These are phyloP conservation scores for Arctium minus DNA, from an alignment of 129 eudicot species.

Conservation along the genomic window DNA sequence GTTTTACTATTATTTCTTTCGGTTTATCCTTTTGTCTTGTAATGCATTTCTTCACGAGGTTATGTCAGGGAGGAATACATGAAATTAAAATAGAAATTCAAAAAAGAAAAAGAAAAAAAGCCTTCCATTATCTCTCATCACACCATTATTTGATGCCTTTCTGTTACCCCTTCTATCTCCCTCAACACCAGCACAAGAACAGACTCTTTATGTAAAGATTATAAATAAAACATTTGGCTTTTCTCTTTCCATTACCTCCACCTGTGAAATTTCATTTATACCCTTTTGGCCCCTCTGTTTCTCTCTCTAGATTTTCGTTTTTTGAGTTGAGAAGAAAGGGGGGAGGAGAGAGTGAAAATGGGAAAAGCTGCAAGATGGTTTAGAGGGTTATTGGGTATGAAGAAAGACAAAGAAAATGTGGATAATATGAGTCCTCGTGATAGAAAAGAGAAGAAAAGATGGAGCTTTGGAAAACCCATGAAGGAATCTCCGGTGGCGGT, in stretches of 20 bases:
- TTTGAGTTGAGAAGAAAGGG: neutral
- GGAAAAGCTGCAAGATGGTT: constrained; percentile 91
- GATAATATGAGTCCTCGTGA: constrained; percentile 29
- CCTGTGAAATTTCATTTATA: neutral
- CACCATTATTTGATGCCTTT: constrained; percentile 36
- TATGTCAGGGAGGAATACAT: constrained; percentile 54
- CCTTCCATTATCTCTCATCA: constrained; percentile 33
- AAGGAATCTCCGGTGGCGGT: constrained; percentile 22
- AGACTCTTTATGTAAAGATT: constrained; percentile 21
- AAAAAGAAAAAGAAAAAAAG: constrained; percentile 15
- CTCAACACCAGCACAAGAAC: constrained; percentile 4
- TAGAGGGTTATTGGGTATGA: constrained; percentile 65
- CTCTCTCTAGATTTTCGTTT: constrained; percentile 7
- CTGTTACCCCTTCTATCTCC: constrained; percentile 34
- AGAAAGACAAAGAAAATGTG: constrained; percentile 53
- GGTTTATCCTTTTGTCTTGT: constrained; percentile 68
- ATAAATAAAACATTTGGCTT: constrained; percentile 18
- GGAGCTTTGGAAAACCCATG: constrained; percentile 57
- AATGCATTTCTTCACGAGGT: constrained; percentile 74
- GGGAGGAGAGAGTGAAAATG: constrained; percentile 37
- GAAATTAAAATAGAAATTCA: neutral
- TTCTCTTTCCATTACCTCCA: neutral
- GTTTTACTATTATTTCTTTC: constrained; percentile 35
- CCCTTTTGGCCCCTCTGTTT: constrained; percentile 12
- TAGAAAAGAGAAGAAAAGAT: constrained; percentile 49